Evolutionary conservation across 2,329 filamentous ascomycete species (phyloP).

Genomic region (Ophiosphaerella herpotricha): DNA sequence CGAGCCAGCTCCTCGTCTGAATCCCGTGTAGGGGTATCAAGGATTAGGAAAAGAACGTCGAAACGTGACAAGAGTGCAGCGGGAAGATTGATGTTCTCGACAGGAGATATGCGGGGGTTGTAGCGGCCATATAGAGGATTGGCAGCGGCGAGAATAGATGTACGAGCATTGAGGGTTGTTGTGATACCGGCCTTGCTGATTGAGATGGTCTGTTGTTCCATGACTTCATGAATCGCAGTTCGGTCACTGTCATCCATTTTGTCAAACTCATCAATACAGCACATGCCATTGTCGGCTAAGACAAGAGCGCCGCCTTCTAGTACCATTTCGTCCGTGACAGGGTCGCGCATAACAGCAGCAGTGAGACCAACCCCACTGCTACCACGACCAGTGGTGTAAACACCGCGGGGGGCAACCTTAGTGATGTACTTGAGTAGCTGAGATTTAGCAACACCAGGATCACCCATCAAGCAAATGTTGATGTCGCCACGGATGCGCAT

Average conservation of each 20-base stretch:
- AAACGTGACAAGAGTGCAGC: slow-evolving; percentile 96
- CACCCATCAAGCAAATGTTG: slow-evolving; percentile 98
- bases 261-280: slow-evolving; percentile 86
- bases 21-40: slow-evolving; percentile 90
- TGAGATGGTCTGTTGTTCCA: slow-evolving; percentile 86
- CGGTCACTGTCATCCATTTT: slow-evolving; percentile 87
- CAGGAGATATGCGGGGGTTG: slow-evolving; percentile 94
- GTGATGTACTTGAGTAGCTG: slow-evolving; percentile 98
- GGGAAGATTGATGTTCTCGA: slow-evolving; percentile 99
- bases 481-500: slow-evolving; percentile 99
- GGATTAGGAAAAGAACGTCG: slow-evolving; percentile 93
- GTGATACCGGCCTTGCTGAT: slow-evolving; percentile 94
- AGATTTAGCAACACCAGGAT: slow-evolving; percentile 98
- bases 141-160: slow-evolving; percentile 91
- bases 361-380: slow-evolving; percentile 83
- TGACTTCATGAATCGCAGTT: slow-evolving; percentile 84
- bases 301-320: slow-evolving; percentile 80
- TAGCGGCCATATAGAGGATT: slow-evolving; percentile 98
- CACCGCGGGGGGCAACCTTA: slow-evolving; percentile 92
- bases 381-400: slow-evolving; percentile 81
- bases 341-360: slow-evolving; percentile 81
- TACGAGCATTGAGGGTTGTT: slow-evolving; percentile 93
- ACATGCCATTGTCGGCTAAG: slow-evolving; percentile 80
- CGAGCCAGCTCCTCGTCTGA: slow-evolving; percentile 90
- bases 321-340: slow-evolving; percentile 83